Evolutionary conservation across 2,329 filamentous ascomycete species (phyloP).

Genomic region (Rutstroemia sydowiana): DNA sequence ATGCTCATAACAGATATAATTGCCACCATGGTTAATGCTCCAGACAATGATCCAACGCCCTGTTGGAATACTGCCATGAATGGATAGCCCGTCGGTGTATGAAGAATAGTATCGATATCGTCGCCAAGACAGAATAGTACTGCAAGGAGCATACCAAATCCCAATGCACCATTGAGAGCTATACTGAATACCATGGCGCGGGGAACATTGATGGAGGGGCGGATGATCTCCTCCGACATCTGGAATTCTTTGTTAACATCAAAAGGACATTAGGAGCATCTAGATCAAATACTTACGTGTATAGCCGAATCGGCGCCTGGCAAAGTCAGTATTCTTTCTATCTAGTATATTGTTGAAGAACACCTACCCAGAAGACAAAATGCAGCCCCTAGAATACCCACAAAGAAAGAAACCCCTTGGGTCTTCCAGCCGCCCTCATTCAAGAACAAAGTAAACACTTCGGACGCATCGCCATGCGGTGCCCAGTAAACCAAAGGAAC

Average conservation of each 20-base stretch:
- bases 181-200: constrained; percentile 30
- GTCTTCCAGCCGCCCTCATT: constrained; percentile 27
- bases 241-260: too few relatives aligned
- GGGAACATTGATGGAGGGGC: constrained; percentile 39
- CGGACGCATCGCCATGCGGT: constrained; percentile 8
- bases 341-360: constrained; percentile 4
- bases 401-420: constrained; percentile 28
- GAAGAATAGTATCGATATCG: constrained; percentile 32
- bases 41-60: constrained; percentile 33
- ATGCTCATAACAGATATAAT: constrained; percentile 33
- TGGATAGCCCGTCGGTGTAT: constrained; percentile 37
- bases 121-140: constrained; percentile 32
- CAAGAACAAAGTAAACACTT: constrained; percentile 24
- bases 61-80: constrained; percentile 45
- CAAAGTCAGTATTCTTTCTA: background rate
- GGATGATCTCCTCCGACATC: constrained; percentile 41
- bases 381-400: constrained; percentile 19
- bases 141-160: constrained; percentile 34
- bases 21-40: constrained; percentile 35
- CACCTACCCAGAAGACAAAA: constrained; percentile 19
- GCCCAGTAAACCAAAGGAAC: constrained; percentile 29
- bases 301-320: constrained; percentile 16
- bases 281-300: too few relatives aligned
- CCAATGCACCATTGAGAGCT: constrained; percentile 36
- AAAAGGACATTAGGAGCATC: too few relatives aligned